Evolutionary conservation across 2,329 filamentous ascomycete genomes (phyloP).

Genomic region (Zymoseptoria passerinii): DNA sequence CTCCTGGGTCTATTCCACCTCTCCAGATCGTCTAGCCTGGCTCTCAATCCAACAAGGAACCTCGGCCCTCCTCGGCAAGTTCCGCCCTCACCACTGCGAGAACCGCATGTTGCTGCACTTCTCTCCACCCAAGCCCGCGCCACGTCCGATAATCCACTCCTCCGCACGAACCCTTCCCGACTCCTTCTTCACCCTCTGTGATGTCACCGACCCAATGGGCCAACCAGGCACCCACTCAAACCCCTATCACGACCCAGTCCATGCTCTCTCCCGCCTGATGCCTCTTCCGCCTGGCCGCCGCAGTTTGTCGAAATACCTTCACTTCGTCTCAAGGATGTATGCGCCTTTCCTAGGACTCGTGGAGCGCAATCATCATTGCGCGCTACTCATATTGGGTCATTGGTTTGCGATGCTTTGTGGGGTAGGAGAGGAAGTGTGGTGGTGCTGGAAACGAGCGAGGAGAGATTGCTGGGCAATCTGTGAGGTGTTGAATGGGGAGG

Average conservation of each 20-base stretch:
- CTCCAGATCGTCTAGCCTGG: constrained; percentile 6
- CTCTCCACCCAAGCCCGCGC: background rate
- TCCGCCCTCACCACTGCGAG: constrained; percentile 6
- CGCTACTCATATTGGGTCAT: constrained; percentile 7
- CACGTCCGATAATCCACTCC: background rate
- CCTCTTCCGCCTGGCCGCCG: constrained; percentile 5
- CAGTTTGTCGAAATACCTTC: constrained; percentile 10
- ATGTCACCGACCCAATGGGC: constrained; percentile 6
- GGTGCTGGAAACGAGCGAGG: constrained; percentile 7
- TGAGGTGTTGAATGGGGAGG: background rate
- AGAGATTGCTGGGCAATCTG: constrained; percentile 10
- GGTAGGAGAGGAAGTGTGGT: constrained; percentile 6
- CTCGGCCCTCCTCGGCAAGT: constrained; percentile 6
- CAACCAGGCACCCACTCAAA: constrained; percentile 7
- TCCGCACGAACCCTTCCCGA: constrained; percentile 1
- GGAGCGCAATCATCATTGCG: constrained; percentile 7
- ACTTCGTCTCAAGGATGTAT: constrained; percentile 9
- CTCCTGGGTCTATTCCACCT: constrained; percentile 6
- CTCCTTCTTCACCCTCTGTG: constrained; percentile 5
- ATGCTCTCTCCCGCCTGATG: constrained; percentile 7
- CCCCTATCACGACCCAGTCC: constrained; percentile 11
- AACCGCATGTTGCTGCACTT: constrained; percentile 8
- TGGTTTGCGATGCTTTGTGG: constrained; percentile 8
- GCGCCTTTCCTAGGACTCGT: constrained; percentile 7
- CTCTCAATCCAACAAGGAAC: constrained; percentile 9